Conservation (phyloP, 352 stramenopile genomes). For the Phytophthora megakarya region DNA sequence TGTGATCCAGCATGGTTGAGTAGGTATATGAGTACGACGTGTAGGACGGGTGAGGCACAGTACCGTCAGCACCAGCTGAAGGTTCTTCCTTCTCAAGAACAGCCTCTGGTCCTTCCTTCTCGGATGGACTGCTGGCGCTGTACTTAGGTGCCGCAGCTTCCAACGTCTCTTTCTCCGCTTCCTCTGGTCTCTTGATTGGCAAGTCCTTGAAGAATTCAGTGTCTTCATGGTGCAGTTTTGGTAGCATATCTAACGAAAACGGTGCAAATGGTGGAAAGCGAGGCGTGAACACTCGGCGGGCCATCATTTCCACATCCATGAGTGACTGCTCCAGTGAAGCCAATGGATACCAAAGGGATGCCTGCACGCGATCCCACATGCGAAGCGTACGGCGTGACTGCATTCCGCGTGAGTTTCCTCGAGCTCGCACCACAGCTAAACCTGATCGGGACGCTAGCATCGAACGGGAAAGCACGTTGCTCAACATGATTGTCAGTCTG, state of each 20-base stretch:
- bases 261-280: conserved; percentile 37
- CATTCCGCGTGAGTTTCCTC: conserved; percentile 12
- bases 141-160: conserved; percentile 11
- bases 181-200: conserved; percentile 31
- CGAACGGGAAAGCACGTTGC: neutral
- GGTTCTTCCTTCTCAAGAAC: conserved; percentile 24
- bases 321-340: conserved; percentile 71
- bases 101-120: conserved; percentile 26
- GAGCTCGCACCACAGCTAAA: neutral
- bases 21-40: conserved; percentile 68
- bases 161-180: conserved; percentile 22
- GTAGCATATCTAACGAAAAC: conserved; percentile 25
- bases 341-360: conserved; percentile 53
- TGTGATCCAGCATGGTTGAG: conserved; percentile 67
- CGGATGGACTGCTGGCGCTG: neutral
- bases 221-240: conserved; percentile 35
- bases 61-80: conserved; percentile 17
- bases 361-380: conserved; percentile 56
- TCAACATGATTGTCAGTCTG: conserved; percentile 18
- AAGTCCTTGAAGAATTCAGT: conserved; percentile 63
- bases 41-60: conserved; percentile 38
- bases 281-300: conserved; percentile 37
- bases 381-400: conserved; percentile 31
- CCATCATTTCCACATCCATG: conserved; percentile 57
- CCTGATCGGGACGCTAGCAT: neutral